Conservation (phyloP, 2,329 filamentous ascomycete genomes). For the Trichophyton rubrum region DNA sequence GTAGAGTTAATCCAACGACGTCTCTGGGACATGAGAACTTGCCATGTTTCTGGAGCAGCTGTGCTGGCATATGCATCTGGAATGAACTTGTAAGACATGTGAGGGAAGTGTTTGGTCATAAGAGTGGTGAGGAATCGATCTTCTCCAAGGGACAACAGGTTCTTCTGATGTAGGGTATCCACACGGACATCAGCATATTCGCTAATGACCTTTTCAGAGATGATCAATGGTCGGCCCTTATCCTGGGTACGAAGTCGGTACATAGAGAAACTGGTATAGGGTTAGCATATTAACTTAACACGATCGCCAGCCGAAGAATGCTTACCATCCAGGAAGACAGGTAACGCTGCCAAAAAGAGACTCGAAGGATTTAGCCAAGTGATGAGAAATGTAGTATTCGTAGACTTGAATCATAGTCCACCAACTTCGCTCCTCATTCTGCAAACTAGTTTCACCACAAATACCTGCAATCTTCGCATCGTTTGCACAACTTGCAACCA, state of each 20-base stretch:
- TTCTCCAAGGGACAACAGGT: constrained; percentile 82
- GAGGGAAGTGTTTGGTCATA: constrained; percentile 96
- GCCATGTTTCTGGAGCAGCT: constrained; percentile 87
- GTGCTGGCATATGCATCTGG: constrained; percentile 87
- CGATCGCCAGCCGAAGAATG: not conserved
- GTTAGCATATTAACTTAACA: constrained; percentile 26
- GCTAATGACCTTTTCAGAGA: constrained; percentile 71
- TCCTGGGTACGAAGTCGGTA: constrained; percentile 90
- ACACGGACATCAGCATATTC: constrained; percentile 84
- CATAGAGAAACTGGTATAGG: constrained; percentile 74
- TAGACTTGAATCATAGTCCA: constrained; percentile 99
- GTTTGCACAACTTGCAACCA: constrained; percentile 85
- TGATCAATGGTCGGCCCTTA: constrained; percentile 86
- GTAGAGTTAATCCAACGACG: constrained; percentile 99
- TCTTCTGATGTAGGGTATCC: constrained; percentile 92
- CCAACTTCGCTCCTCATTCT: constrained; percentile 91
- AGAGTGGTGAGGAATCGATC: constrained; percentile 94
- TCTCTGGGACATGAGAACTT: constrained; percentile 88
- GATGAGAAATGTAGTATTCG: constrained; percentile 98
- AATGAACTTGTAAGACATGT: constrained; percentile 93
- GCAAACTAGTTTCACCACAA: constrained; percentile 88
- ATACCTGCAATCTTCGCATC: constrained; percentile 95
- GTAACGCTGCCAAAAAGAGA: constrained; percentile 96
- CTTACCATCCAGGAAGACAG: constrained; percentile 96
- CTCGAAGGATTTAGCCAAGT: constrained; percentile 92